Base-by-base conservation (phyloP, 1,284 basidiomycete genomes). In the Veloboletus limbatus region DNA sequence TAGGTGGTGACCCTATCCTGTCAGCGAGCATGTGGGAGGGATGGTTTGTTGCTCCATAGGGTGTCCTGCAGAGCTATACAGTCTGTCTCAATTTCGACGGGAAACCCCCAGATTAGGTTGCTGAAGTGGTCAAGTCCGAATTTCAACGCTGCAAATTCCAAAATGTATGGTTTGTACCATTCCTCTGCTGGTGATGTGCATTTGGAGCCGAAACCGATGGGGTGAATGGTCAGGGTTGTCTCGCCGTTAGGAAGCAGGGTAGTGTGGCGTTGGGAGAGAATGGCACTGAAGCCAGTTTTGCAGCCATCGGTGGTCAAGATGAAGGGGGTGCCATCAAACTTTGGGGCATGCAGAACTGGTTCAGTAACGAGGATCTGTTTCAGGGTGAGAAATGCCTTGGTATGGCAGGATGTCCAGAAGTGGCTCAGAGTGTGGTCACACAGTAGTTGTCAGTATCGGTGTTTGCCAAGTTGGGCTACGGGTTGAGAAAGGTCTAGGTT, bases 131-230 rank as follows among this genome's bases (percentile, higher is more conserved):
- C 48, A 4, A 54, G 2, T 0, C 24, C 30, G 2, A 34, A 54
- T n/a, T 54, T 54, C 0, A 54, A 33, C 0, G 45, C 48, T 0
- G 49, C 27, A 11, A 54, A 54, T 6, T 54, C 44, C 0, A 53
- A 26, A 0, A 49, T 1, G 14, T 40, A 56, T 5, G 54, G 55
- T 30, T 48, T 47, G 18, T 56, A 53, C 1, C 16, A n/a, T 6
- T 51, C 31, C 14, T 55, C 48, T 0, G 22, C 36, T 0, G 21
- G 1, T 0, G 51, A 40, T 0, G 47, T 53, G 0, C 16, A 33
- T 21, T 56, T 56, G 0, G 30, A 16, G 30, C 30, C 32, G 20
- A 10, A 34, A 2, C 17, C 32, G 3, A 34, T 17, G 6, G 32
- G 32, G 10, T 34, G 32, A 2, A 13, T 34, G 8, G 16, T 9